Base-by-base conservation (phyloP, 768 basidiomycete genomes). In the Suillus discolor region DNA sequence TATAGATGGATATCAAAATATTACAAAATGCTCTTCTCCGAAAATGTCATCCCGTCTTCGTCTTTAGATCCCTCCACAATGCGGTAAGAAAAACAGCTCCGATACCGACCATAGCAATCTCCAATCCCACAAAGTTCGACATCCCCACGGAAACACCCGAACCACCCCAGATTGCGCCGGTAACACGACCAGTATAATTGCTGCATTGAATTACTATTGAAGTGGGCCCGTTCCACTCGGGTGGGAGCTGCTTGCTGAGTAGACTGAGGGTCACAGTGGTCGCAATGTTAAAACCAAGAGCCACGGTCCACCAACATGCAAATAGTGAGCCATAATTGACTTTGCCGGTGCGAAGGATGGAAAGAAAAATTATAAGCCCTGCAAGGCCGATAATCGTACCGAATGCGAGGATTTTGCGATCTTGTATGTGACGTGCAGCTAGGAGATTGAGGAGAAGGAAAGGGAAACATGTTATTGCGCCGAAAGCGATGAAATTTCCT, bases 401-500 rank as follows among this genome's bases (percentile, higher is more conserved):
- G 3, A 81, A 69, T 6, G 83, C 84, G 34, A 90, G 84, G 44
- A 85, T 82, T 44, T 81, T 76, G 7, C 89, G 84, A 71, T 90
- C 90, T 68, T 89, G 88, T 16, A 85, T 75, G 59, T 84, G 84
- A 28, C 81, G 81, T 4, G 87, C 85, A 66, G 87, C 76, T 72
- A 84, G 74, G 65, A 90, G 79, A 75, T 89, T 90, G 38, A 81
- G 70, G 66, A 89, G 79, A 61, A 91, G 85, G 80, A 91, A 90
- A 6, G 90, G 89, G 72, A 90, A 84, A 41, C 85, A 80, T 28
- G 82, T 78, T 34, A 85, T 76, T 12, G 88, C 90, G 20, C 89
- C 89, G 16, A 91, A 81, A 34, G 87, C 89, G 73, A 90, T 88
- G 77, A 90, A 87, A 75, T 90, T 90, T 9, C 88, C 90, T 4